Base-by-base conservation (phyloP, 2,329 filamentous ascomycete species). In the Fusarium heterosporum region DNA sequence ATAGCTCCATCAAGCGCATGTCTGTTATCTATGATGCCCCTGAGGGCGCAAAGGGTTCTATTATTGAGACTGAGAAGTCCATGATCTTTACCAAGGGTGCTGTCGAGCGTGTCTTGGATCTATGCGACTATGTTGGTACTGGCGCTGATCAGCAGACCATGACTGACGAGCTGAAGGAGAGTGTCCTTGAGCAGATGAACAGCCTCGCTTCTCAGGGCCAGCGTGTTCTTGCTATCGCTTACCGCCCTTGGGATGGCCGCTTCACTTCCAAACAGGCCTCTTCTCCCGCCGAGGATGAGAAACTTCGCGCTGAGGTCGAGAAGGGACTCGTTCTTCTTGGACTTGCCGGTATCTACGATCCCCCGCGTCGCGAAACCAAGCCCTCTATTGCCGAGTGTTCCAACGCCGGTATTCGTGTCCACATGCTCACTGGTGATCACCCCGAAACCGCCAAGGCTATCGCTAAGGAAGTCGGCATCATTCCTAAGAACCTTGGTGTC, bases 401-500 rank as follows among this genome's bases (percentile, higher is more conserved):
- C 54, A 84, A 84, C 43, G 92, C 92, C 26, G 91, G 92, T 48
- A 93, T 94, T 75, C 86, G 85, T 64, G 91, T 94, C 8, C 91
- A 93, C 79, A 94, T 95, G 92, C 84, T 95, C 30, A 96, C 92
- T 22, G 92, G 92, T 58, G 92, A 96, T 72, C 91, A 95, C 74
- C 89, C 89, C 2, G 88, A 90, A 55, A 96, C 92, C 2, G 92
- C 92, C 28, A 87, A 87, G 70, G 91, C 92, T 17, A 94, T 96
- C 70, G 92, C 92, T 11, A 84, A 85, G 61, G 89, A 96, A 76
- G 90, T 95, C 19, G 90, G 91, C 48, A 94, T 96, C 68, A 86
- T 95, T 57, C 89, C 89, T 2, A 79, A 82, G 53, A 87, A 91
- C 69, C 82, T 89, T 63, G 80, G 85, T 50, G 78, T 84, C 13